Evolutionary conservation across 257 asterid genomes (phyloP).

Genomic region (Catharanthus roseus): DNA sequence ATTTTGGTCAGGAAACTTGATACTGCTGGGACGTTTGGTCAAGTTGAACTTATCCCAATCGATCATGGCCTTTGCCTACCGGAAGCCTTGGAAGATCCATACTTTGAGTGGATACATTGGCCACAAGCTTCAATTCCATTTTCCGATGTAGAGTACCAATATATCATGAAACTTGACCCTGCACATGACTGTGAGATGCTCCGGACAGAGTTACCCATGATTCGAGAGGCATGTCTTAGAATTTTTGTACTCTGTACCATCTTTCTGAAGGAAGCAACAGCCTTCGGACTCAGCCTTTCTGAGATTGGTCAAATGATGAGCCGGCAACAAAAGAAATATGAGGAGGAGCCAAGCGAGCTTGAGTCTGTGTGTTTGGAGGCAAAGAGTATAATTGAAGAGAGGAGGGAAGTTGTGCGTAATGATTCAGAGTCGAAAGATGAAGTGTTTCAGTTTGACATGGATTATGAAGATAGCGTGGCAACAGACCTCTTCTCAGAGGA

Average conservation of each 20-base stretch:
- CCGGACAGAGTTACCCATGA: constrained; percentile 16
- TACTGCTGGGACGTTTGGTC: constrained; percentile 4
- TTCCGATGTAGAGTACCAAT: constrained; percentile 12
- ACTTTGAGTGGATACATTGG: constrained; percentile 24
- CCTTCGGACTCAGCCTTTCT: constrained; percentile 16
- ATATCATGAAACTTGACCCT: constrained; percentile 17
- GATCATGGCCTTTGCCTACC: constrained; percentile 27
- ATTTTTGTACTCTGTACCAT: constrained; percentile 18
- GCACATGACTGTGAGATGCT: constrained; percentile 18
- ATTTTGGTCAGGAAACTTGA: constrained; percentile 14
- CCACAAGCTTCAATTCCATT: constrained; percentile 21
- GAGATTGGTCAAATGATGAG: constrained; percentile 24
- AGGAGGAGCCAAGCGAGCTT: constrained; percentile 19
- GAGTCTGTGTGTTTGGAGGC: constrained; percentile 18
- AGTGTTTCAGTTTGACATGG: constrained; percentile 20
- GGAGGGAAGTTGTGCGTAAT: constrained; percentile 2
- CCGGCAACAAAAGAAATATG: constrained; percentile 3
- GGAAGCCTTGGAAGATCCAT: constrained; percentile 21
- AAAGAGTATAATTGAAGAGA: constrained; percentile 7
- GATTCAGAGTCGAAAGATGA: background rate
- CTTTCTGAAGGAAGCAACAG: constrained; percentile 20
- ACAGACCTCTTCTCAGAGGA: background rate
- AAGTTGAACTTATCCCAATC: constrained; percentile 19
- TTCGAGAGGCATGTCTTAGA: constrained; percentile 18
- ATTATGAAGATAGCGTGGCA: background rate